Evolutionary conservation across 768 basidiomycete species (phyloP).

Genomic region (Amanita pallidorosea): DNA sequence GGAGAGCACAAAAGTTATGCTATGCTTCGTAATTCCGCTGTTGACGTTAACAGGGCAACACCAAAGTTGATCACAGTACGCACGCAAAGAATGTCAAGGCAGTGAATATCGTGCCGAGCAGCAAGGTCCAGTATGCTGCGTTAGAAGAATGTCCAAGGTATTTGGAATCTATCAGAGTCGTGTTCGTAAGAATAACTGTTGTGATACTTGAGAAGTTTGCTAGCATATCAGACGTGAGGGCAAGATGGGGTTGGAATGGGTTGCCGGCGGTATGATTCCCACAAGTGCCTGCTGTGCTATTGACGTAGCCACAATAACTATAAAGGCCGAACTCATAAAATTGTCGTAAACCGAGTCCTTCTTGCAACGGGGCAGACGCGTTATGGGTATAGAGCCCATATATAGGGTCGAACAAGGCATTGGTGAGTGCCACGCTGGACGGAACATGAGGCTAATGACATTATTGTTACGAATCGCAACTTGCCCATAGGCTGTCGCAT

Average conservation of each 20-base stretch:
- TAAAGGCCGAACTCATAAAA: conserved; percentile 76
- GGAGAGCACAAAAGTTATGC: conserved; percentile 57
- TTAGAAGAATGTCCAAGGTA: conserved; percentile 55
- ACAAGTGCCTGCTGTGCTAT: conserved; percentile 49
- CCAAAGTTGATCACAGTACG: conserved; percentile 16
- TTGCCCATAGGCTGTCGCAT: conserved; percentile 65
- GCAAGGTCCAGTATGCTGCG: conserved; percentile 66
- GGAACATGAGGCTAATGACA: not conserved
- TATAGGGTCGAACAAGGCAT: conserved; percentile 46
- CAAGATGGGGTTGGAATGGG: conserved; percentile 54
- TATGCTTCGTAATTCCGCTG: conserved; percentile 60
- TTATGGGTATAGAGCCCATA: conserved; percentile 57
- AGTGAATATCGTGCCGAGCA: conserved; percentile 61
- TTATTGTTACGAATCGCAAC: conserved; percentile 11
- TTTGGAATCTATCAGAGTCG: conserved; percentile 47
- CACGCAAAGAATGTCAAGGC: conserved; percentile 58
- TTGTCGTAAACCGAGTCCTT: conserved; percentile 50
- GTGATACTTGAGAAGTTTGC: conserved; percentile 51
- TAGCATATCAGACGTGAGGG: conserved; percentile 57
- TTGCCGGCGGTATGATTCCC: conserved; percentile 48
- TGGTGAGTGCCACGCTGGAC: conserved; percentile 38
- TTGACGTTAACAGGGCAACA: conserved; percentile 8
- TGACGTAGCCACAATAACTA: conserved; percentile 66
- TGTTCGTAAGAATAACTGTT: conserved; percentile 36
- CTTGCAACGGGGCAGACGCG: conserved; percentile 47